Conservation (phyloP, 345 rosid species). For the Combretum micranthum region DNA sequence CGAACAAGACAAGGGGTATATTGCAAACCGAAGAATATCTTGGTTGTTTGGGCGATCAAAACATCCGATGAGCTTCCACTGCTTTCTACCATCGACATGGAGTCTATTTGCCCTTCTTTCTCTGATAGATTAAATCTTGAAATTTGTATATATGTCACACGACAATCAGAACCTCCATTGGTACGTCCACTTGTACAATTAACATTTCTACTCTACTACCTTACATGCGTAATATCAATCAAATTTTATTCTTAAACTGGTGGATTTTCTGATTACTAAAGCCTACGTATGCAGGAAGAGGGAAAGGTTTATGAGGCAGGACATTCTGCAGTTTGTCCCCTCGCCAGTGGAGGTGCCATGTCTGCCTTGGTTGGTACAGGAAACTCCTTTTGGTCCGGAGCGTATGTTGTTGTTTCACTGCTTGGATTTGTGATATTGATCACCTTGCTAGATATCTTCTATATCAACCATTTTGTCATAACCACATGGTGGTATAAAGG, state of each 20-base stretch:
- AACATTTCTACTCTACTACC: background rate
- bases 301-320: conserved; percentile 27
- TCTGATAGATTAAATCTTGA: conserved; percentile 49
- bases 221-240: background rate
- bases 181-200: conserved; percentile 18
- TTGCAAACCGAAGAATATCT: conserved; percentile 57
- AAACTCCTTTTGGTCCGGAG: conserved; percentile 63
- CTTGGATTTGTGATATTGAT: conserved; percentile 45
- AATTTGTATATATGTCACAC: conserved; percentile 54
- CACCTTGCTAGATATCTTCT: conserved; percentile 39
- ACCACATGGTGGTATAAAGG: conserved; percentile 83
- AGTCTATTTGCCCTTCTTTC: conserved; percentile 51
- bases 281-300: conserved; percentile 58
- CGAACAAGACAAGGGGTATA: conserved; percentile 52
- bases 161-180: conserved; percentile 63
- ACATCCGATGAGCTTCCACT: conserved; percentile 72
- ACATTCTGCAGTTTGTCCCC: conserved; percentile 25
- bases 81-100: conserved; percentile 49
- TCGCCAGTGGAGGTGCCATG: conserved; percentile 38
- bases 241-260: background rate
- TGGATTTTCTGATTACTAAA: background rate
- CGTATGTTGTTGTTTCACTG: conserved; percentile 46
- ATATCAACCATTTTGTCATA: conserved; percentile 48
- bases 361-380: conserved; percentile 79
- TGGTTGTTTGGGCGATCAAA: conserved; percentile 80